These are phyloP conservation scores for Nicotiana noctiflora DNA, from an alignment of 257 asterid genomes.

Conservation along the genomic window DNA sequence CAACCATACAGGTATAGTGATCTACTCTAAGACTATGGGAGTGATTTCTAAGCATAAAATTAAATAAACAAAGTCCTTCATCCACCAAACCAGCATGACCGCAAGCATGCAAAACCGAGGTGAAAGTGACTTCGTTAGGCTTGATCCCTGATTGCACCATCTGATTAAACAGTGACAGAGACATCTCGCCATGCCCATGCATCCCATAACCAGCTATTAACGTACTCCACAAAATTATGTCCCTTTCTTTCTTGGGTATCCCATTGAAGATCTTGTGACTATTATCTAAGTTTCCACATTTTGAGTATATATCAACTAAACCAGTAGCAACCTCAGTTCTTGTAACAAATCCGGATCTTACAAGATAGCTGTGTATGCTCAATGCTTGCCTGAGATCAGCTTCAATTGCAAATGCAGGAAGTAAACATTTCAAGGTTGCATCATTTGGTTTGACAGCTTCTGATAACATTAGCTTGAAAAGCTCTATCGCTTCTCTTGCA, in stretches of 20 bases:
- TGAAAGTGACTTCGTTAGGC: slow-evolving; percentile 80
- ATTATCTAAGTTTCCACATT: slow-evolving; percentile 56
- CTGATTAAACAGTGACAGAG: slow-evolving; percentile 63
- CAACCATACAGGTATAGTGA: slow-evolving; percentile 88
- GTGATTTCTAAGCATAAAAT: slow-evolving; percentile 43
- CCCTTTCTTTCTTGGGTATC: slow-evolving; percentile 39
- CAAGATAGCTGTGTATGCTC: slow-evolving; percentile 59
- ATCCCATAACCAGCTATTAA: slow-evolving; percentile 74
- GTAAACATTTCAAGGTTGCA: slow-evolving; percentile 81
- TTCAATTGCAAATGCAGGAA: slow-evolving; percentile 75
- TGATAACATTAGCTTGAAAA: slow-evolving; percentile 66
- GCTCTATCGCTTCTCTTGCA: slow-evolving; percentile 47
- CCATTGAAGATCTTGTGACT: slow-evolving; percentile 52
- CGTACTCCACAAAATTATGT: slow-evolving; percentile 79
- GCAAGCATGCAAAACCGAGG: slow-evolving; percentile 80
- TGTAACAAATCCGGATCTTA: slow-evolving; percentile 58
- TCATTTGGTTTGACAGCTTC: slow-evolving; percentile 52
- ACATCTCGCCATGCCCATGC: slow-evolving; percentile 59
- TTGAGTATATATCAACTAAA: slow-evolving; percentile 68
- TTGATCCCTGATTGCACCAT: slow-evolving; percentile 64
- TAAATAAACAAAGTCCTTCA: slow-evolving; percentile 57
- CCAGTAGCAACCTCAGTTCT: slow-evolving; percentile 63
- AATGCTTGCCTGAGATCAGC: slow-evolving; percentile 66
- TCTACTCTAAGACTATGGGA: slow-evolving; percentile 36
- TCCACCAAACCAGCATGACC: slow-evolving; percentile 87